Base-by-base conservation (phyloP, 495 filamentous ascomycete genomes). In the Penicillium desertorum region DNA sequence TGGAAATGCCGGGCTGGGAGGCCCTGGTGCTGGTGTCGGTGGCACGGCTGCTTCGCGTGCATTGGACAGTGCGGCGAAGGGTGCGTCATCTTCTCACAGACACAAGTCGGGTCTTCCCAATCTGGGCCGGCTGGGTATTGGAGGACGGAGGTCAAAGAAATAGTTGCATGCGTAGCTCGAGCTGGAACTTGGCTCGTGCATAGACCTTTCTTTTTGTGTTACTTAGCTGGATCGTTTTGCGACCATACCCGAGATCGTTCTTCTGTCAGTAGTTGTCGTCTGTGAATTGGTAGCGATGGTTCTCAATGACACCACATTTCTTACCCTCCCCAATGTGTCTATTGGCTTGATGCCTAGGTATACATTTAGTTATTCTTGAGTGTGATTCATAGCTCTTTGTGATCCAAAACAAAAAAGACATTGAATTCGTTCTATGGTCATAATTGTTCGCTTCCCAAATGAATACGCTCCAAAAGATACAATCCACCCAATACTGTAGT, bases 51-150 rank as follows among this genome's bases (percentile, higher is more conserved):
- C 50, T 14, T 58, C 68, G 58, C 27, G 63, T 63, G 48, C 62
- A 61, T 32, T 58, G 61, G 57, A 66, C 17, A 63, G 59, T n/a
- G 32, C 52, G 25, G 22, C 51, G 50, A 60, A 61, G 41, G 54
- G 54, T 29, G 67, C 67, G 55, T 61, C 67, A 8, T 63, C 75
- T 30, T 55, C 67, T 46, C 73, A 79, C 36, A 88, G 86, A 64
- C 77, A 84, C 20, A 84, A 82, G 58, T 83, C 83, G 4, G 83
- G 85, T 58, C 73, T 92, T 48, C 80, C 87, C 14, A 87, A 89
- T 62, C 80, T 92, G 62, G 87, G 88, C 19, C 75, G 88, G 53
- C 70, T 91, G 56, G 85, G 84, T 3, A 88, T 90, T 58, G 80
- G 85, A 36, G 79, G 86, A 19, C 76, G 80, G 53, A 83, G 77